A percentile compares a stretch with the other conserved stretches of the same genome.
Conservation (phyloP, 1,284 basidiomycete genomes). For the Rhodotorula sp. region DNA sequence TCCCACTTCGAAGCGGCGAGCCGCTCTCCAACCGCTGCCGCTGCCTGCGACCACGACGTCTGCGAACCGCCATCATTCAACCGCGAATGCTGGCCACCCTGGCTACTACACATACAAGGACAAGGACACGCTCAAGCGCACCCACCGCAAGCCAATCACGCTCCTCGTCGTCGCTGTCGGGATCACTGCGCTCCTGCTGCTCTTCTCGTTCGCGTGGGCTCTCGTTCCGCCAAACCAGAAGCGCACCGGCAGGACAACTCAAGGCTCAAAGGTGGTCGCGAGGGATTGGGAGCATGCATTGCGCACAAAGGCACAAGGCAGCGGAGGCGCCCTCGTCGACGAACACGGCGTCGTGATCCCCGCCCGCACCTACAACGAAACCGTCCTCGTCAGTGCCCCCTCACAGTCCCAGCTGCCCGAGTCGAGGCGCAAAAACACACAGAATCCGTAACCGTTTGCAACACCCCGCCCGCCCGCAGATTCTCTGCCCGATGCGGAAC, state of each 20-base stretch:
- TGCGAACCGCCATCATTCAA: not conserved
- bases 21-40: not conserved
- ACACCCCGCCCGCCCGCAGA: not conserved
- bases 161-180: not conserved
- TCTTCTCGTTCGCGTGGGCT: constrained; percentile 10
- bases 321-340: not conserved
- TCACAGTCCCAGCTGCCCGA: too few species aligned
- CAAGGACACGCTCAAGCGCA: not conserved
- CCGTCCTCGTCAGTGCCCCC: constrained; percentile 9
- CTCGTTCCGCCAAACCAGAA: not conserved
- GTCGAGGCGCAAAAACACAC: not conserved
- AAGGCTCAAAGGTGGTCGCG: constrained; percentile 11
- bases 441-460: too few species aligned
- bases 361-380: not conserved
- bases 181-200: not conserved
- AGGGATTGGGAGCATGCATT: constrained; percentile 3
- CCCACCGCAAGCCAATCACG: not conserved
- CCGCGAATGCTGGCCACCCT: too few species aligned
- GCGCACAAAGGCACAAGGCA: not conserved
- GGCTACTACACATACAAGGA: not conserved
- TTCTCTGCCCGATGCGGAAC: constrained; percentile 35
- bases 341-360: not conserved
- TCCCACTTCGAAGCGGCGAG: constrained; percentile 1
- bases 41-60: not conserved
- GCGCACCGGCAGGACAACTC: not conserved